Evolutionary conservation across 306 rosid species (phyloP).

Genomic region (Rosa lucieae): DNA sequence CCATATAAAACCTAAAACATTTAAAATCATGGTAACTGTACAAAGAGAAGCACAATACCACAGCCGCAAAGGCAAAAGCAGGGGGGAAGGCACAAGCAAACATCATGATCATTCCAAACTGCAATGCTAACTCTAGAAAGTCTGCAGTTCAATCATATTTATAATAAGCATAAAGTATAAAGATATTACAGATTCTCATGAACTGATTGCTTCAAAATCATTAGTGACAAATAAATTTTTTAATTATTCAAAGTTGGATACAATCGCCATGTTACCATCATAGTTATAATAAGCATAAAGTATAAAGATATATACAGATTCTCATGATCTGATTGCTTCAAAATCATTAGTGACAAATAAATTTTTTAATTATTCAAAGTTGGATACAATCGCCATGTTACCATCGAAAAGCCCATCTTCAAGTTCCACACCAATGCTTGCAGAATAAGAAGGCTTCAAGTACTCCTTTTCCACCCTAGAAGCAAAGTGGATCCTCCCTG

Average conservation of each 20-base stretch:
- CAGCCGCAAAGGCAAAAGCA: constrained; percentile 76
- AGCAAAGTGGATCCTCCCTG: constrained; percentile 61
- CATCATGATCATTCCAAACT: constrained; percentile 97
- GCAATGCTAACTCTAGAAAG: constrained; percentile 90
- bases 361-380: background rate
- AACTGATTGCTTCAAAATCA: background rate
- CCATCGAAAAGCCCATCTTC: constrained; percentile 99
- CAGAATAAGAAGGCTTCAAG: constrained; percentile 87
- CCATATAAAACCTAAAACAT: constrained; percentile 10
- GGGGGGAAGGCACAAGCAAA: constrained; percentile 98
- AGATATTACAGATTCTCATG: background rate
- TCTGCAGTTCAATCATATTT: constrained; percentile 52
- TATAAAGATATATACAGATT: background rate
- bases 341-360: background rate
- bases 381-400: constrained; percentile 31
- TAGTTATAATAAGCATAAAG: background rate
- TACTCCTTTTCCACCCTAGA: constrained; percentile 95
- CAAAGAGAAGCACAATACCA: constrained; percentile 52
- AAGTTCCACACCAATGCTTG: constrained; percentile 90
- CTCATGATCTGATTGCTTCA: constrained; percentile 2
- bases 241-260: constrained; percentile 12
- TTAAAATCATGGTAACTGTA: background rate
- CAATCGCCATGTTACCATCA: constrained; percentile 60
- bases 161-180: constrained; percentile 15
- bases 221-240: background rate